Base-by-base conservation (phyloP, 352 stramenopile genomes). In the Saprolegnia diclina region DNA sequence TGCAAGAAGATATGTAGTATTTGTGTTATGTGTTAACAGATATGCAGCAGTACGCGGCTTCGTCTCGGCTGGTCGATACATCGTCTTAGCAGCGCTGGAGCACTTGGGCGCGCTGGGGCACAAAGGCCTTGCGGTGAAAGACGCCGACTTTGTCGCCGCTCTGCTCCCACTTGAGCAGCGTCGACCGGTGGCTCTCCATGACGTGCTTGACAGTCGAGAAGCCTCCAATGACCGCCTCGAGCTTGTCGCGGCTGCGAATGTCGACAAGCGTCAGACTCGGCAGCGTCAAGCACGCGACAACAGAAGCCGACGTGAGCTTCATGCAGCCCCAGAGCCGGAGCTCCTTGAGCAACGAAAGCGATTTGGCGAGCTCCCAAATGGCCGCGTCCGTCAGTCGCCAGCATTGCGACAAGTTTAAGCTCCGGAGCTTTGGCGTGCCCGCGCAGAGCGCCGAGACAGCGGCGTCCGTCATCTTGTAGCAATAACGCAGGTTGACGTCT, bases 351-450 rank as follows among this genome's bases (percentile, higher is more conserved):
- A 67, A 68, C 26, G 65, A 71, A 57, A 95, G 81, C 19, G 76
- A 74, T 54, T 71, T 62, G 9, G 88, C 81, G 53, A 95, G 83
- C 22, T 76, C 75, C 59, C 74, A 70, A 21, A 95, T 90, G 0
- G 81, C 76, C 19, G 72, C 77, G 67, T 95, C 87, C 26, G 82
- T 93, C 54, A 95, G 79, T 50, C 86, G 85, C 54, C 75, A 77
- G 56, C 87, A 95, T 66, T 95, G 87, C 37, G 87, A 95, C 26
- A 95, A 66, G 54, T 95, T 91, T 46, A 95, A 71, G n/a, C 74
- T 80, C 38, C 80, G 72, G 50, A 95, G 75, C 3, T 71, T 56
- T 9, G 72, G 62, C 29, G 90, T 35, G 5, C 66, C 73, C 19
- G 81, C 72, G 56, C 85, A 92, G 37, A 95, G 72, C 16, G 72